Conservation (phyloP, 805 yeast species). For the Pichia nakasei region DNA sequence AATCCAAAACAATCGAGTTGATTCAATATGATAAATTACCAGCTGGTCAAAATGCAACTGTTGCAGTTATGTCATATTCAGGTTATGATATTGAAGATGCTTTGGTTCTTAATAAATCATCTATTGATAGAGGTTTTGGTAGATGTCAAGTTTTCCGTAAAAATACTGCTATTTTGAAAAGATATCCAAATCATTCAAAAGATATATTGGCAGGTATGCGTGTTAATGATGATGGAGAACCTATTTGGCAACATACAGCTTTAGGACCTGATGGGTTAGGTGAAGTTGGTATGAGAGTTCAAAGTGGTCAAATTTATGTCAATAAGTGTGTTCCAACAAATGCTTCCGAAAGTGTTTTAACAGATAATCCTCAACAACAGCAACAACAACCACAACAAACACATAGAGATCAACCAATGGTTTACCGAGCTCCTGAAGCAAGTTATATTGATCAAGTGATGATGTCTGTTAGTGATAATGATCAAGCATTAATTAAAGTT, state of each 20-base stretch:
- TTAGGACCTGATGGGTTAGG: conserved; percentile 95
- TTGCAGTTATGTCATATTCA: conserved; percentile 97
- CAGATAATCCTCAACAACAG: conserved; percentile 25
- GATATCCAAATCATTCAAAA: conserved; percentile 89
- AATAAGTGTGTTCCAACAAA: conserved; percentile 89
- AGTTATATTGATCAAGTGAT: conserved; percentile 93
- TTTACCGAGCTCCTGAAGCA: conserved; percentile 92
- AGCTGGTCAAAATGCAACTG: conserved; percentile 98
- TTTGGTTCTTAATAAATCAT: conserved; percentile 83
- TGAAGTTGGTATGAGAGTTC: conserved; percentile 86
- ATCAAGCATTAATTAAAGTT: conserved; percentile 89
- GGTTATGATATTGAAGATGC: conserved; percentile 99
- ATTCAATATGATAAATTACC: conserved; percentile 94
- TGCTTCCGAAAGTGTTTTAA: conserved; percentile 58
- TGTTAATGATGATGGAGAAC: conserved; percentile 69
- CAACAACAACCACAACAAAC: conserved; percentile 28
- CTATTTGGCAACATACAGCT: conserved; percentile 78
- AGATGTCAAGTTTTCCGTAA: conserved; percentile 93
- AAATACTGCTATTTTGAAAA: conserved; percentile 79
- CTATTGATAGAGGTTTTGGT: conserved; percentile 94
- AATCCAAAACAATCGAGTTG: conserved; percentile 91
- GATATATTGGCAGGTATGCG: conserved; percentile 91
- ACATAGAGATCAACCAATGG: conserved; percentile 85
- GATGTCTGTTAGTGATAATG: conserved; percentile 94
- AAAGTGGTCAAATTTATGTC: conserved; percentile 88